These are phyloP conservation scores for Ophidiomyces ophidiicola DNA, from an alignment of 2,329 filamentous ascomycete species.

Conservation along the genomic window DNA sequence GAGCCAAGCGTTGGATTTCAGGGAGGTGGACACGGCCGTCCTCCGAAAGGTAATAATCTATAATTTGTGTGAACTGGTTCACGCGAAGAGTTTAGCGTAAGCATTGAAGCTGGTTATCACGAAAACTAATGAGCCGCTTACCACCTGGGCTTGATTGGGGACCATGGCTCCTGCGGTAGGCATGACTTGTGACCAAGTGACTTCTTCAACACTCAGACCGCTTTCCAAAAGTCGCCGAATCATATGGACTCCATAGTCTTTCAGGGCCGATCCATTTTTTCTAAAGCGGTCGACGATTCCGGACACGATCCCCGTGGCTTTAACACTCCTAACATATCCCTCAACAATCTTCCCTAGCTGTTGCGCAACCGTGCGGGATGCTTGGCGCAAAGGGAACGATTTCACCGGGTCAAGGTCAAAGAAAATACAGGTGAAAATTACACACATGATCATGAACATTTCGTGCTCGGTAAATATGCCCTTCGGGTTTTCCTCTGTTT, in stretches of 20 bases:
- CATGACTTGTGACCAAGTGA: constrained; percentile 59
- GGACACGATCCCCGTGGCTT: constrained; percentile 43
- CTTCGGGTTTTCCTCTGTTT: constrained; percentile 19
- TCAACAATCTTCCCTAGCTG: constrained; percentile 31
- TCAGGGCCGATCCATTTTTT: constrained; percentile 45
- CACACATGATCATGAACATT: constrained; percentile 38
- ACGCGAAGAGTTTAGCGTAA: background rate
- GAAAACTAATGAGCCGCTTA: constrained; percentile 21
- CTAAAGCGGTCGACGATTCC: constrained; percentile 37
- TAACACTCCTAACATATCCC: constrained; percentile 32
- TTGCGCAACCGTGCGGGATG: constrained; percentile 31
- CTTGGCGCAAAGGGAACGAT: constrained; percentile 37
- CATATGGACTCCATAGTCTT: constrained; percentile 52
- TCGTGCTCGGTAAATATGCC: constrained; percentile 41
- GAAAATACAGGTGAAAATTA: constrained; percentile 38
- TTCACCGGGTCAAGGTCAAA: constrained; percentile 39
- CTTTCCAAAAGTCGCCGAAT: constrained; percentile 53
- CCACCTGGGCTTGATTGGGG: constrained; percentile 45
- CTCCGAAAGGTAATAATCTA: constrained; percentile 33
- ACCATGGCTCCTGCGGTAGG: constrained; percentile 56
- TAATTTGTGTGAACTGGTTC: constrained; percentile 36
- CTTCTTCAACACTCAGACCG: constrained; percentile 51
- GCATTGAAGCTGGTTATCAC: background rate
- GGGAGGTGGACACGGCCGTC: constrained; percentile 35
- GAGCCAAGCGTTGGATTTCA: constrained; percentile 32